Evolutionary conservation across 805 yeast species (phyloP).

Genomic region (Hanseniaspora singularis): DNA sequence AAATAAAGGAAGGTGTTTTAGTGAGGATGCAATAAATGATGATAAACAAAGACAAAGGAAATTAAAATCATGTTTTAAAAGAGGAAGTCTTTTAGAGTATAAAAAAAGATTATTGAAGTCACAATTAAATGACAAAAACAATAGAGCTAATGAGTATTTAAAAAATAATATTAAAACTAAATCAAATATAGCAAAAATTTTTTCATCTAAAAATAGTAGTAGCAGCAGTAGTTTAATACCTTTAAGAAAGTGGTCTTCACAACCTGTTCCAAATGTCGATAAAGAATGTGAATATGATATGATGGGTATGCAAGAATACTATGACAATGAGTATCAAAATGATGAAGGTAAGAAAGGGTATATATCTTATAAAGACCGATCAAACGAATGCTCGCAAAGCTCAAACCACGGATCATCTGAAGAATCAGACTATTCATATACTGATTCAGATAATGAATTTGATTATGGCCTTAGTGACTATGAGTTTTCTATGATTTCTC

Average conservation of each 20-base stretch:
- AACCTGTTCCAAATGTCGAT: conserved; percentile 20
- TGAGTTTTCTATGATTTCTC: conserved; percentile 10
- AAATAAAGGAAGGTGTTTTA: too few species aligned
- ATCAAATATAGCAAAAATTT: conserved; percentile 4
- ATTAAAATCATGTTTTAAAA: conserved; percentile 11
- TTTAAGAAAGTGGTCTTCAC: conserved; percentile 25
- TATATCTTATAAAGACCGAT: too few species aligned
- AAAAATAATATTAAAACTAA: too few species aligned
- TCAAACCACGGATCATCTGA: too few species aligned
- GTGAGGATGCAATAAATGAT: too few species aligned
- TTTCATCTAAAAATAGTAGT: not conserved
- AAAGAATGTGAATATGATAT: conserved; percentile 15
- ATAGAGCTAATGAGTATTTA: too few species aligned
- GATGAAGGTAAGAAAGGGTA: not conserved
- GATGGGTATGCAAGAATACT: conserved; percentile 14
- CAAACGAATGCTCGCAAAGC: too few species aligned
- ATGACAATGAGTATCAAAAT: conserved; percentile 11
- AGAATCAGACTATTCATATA: not conserved
- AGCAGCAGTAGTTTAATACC: conserved; percentile 25
- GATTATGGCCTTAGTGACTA: not conserved
- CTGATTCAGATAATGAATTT: not conserved
- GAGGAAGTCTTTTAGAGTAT: not conserved
- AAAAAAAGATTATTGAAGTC: not conserved
- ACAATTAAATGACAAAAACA: too few species aligned
- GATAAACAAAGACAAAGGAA: not conserved